phyloP scores from a whole-genome alignment of 306 rosid genomes.

The Sicyos edulis region DNA sequence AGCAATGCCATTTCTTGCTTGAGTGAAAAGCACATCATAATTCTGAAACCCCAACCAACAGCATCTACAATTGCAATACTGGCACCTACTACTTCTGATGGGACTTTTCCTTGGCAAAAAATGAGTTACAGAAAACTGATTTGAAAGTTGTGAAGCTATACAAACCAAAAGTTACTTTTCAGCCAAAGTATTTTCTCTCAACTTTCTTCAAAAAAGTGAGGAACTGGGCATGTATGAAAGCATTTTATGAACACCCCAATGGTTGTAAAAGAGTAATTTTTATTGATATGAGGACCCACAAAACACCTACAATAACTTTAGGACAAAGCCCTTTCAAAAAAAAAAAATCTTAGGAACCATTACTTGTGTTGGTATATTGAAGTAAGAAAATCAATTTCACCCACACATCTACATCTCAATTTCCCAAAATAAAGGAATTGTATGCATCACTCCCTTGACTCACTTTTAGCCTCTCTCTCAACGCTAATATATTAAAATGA shows the following conservation, averaged over 20 bases:
- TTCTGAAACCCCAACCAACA: not conserved
- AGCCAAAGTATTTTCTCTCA: not conserved
- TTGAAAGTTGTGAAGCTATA: not conserved
- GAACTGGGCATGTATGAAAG: not conserved
- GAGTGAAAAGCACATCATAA: conserved; percentile 11
- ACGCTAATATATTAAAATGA: too few relatives aligned
- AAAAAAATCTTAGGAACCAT: too few relatives aligned
- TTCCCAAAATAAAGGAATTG: too few relatives aligned
- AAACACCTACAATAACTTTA: not conserved
- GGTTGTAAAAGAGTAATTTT: not conserved
- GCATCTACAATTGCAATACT: conserved; percentile 14
- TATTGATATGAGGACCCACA: conserved; percentile 9
- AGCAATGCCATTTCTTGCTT: conserved; percentile 12
- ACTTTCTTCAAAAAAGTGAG: conserved; percentile 9
- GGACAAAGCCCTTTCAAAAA: not conserved
- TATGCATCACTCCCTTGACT: too few relatives aligned
- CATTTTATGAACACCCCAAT: not conserved
- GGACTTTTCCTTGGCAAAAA: conserved; percentile 16
- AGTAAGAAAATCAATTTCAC: too few relatives aligned
- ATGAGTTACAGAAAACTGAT: not conserved
- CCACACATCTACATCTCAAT: too few relatives aligned
- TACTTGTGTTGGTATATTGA: too few relatives aligned
- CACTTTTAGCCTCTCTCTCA: too few relatives aligned
- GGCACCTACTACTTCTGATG: conserved; percentile 15
- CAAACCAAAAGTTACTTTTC: conserved; percentile 13